Evolutionary conservation across 2,329 filamentous ascomycete species (phyloP).

Genomic region (Fusarium nanum): DNA sequence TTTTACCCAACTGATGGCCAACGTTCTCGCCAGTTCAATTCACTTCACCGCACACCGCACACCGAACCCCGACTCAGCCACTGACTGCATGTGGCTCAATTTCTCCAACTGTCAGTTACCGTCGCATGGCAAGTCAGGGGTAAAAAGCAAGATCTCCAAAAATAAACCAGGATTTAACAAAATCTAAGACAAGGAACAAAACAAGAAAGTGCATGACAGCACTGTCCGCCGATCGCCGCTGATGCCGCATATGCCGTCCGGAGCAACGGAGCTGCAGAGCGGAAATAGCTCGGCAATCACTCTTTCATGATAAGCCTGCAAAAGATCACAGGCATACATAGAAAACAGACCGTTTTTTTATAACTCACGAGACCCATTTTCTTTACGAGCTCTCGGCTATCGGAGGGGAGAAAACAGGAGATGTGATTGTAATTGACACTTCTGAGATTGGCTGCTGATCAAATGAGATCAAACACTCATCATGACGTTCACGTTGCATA

Average conservation of each 20-base stretch:
- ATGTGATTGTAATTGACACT: conserved; percentile 21
- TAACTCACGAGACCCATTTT: conserved; percentile 3
- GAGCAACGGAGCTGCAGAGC: conserved; percentile 39
- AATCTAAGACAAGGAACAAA: background rate
- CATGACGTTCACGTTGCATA: conserved; percentile 8
- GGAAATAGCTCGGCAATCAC: conserved; percentile 44
- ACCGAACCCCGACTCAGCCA: conserved; percentile 19
- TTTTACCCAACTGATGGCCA: too few relatives aligned
- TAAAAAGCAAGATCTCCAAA: conserved; percentile 18
- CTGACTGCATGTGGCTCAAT: conserved; percentile 22
- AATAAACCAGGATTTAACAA: background rate
- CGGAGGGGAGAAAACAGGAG: background rate
- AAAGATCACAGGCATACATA: background rate
- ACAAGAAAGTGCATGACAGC: background rate
- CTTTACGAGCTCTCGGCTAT: conserved; percentile 12
- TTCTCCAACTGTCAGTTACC: conserved; percentile 21
- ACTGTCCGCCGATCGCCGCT: conserved; percentile 32
- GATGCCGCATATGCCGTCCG: conserved; percentile 28
- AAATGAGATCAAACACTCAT: conserved; percentile 10
- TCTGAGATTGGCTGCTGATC: conserved; percentile 19
- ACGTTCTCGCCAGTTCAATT: background rate
- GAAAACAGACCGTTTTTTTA: conserved; percentile 4
- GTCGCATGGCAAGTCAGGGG: conserved; percentile 15
- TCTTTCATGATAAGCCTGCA: background rate
- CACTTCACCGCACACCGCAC: conserved; percentile 1